Conservation (phyloP, 192 early-diverging fungal genomes). For the Coemansia sp. region DNA sequence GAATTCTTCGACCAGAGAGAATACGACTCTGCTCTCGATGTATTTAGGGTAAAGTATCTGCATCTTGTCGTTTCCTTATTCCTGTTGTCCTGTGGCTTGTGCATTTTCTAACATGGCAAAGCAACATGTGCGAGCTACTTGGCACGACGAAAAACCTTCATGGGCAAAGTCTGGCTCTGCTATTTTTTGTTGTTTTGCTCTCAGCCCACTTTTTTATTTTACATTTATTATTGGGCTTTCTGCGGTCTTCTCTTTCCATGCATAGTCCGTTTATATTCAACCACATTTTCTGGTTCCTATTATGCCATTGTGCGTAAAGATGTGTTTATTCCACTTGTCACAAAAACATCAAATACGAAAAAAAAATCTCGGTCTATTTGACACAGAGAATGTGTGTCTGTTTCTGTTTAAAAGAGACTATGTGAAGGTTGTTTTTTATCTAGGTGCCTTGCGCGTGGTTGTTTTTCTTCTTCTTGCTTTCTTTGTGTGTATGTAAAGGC, state of each 20-base stretch:
- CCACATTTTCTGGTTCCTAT: no score
- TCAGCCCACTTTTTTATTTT: no score
- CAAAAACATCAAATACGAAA: no score
- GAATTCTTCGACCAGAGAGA: conserved; percentile 74
- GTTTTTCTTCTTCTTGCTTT: not conserved
- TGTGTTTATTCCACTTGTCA: no score
- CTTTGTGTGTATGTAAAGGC: not conserved
- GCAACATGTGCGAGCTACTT: no score
- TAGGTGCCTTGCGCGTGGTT: not conserved
- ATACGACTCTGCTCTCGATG: conserved; percentile 65
- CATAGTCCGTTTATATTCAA: not conserved
- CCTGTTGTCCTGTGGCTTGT: not conserved
- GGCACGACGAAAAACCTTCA: no score
- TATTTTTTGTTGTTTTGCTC: no score
- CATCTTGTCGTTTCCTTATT: not conserved
- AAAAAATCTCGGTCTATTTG: no score
- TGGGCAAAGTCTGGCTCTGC: no score
- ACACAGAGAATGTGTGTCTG: not conserved
- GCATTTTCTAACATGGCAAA: no score
- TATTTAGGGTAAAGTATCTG: conserved; percentile 62
- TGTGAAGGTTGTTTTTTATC: not conserved
- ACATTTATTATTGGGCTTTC: not conserved
- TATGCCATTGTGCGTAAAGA: not conserved
- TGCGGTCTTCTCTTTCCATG: not conserved
- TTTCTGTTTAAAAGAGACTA: not conserved